Evolutionary conservation across 139 green algal genomes (phyloP).

Genomic region (Chlorella sp.): DNA sequence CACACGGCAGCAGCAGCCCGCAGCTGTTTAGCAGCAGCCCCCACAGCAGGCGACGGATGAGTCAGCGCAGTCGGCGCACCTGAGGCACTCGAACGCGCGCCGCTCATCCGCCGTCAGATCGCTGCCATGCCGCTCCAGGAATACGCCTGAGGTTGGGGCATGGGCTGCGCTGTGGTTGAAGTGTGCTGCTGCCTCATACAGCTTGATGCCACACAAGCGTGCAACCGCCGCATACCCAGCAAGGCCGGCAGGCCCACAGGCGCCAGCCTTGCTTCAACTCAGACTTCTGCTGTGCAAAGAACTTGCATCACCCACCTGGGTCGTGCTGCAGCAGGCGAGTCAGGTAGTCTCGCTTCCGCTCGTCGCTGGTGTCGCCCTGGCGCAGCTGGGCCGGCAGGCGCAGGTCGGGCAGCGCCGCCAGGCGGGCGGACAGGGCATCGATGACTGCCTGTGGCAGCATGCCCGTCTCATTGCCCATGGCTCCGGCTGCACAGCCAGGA

Average conservation of each 20-base stretch:
- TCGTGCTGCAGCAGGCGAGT: constrained; percentile 51
- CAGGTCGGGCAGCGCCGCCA: constrained; percentile 25
- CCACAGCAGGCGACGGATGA: not conserved
- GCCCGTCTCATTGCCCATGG: constrained; percentile 20
- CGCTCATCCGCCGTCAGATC: constrained; percentile 46
- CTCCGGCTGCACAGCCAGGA: not conserved
- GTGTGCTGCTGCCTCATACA: not conserved
- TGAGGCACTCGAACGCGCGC: constrained; percentile 51
- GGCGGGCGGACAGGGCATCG: constrained; percentile 21
- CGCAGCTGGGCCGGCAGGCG: constrained; percentile 33
- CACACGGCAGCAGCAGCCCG: not conserved
- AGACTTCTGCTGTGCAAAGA: too few species aligned
- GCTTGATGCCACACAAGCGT: not conserved
- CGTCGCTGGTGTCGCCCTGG: not conserved
- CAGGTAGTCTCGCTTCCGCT: constrained; percentile 42
- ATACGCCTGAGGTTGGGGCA: constrained; percentile 35
- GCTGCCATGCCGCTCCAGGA: constrained; percentile 59
- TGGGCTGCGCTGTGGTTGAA: too few species aligned
- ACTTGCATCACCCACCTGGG: constrained; percentile 19
- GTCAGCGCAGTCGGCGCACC: constrained; percentile 23
- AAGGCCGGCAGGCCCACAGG: too few species aligned
- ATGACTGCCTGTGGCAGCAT: not conserved
- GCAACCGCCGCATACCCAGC: too few species aligned
- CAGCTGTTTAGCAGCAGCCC: not conserved
- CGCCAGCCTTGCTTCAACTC: too few species aligned